These are phyloP conservation scores for Exophiala calicioides DNA, from an alignment of 2,329 filamentous ascomycete species.

Conservation along the genomic window DNA sequence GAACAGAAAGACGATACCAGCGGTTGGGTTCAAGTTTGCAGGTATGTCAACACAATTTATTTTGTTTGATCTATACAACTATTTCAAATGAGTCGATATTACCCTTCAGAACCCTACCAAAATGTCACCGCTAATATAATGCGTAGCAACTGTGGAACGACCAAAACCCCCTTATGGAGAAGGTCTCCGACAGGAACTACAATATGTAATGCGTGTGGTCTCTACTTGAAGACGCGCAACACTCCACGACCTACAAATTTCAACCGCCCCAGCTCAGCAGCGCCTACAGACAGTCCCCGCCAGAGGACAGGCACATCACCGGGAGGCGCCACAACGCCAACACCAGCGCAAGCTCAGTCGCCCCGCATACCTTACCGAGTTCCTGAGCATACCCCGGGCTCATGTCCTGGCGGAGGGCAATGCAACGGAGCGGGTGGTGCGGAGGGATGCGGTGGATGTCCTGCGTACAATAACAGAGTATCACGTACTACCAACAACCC, in stretches of 20 bases:
- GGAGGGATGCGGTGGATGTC: conserved; percentile 91
- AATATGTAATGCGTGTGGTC: conserved; percentile 95
- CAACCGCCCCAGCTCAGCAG: conserved; percentile 64
- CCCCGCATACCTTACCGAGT: conserved; percentile 27
- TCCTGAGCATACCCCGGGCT: conserved; percentile 61
- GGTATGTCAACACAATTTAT: conserved; percentile 28
- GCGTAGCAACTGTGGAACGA: conserved; percentile 87
- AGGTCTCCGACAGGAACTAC: conserved; percentile 89
- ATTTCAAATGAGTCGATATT: conserved; percentile 43
- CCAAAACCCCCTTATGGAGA: conserved; percentile 90
- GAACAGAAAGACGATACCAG: conserved; percentile 23
- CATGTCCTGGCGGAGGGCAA: conserved; percentile 88
- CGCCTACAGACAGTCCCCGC: conserved; percentile 23
- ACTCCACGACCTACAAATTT: conserved; percentile 85
- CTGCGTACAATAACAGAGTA: conserved; percentile 94
- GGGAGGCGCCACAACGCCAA: conserved; percentile 28
- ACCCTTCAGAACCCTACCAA: conserved; percentile 8
- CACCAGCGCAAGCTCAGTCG: conserved; percentile 35
- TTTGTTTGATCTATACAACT: conserved; percentile 39
- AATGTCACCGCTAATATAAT: conserved; percentile 1
- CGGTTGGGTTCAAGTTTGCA: conserved; percentile 31
- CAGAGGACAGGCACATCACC: conserved; percentile 23
- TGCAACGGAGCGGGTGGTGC: conserved; percentile 97
- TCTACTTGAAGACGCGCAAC: conserved; percentile 93
- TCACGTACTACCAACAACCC: conserved; percentile 46